phyloP scores from a whole-genome alignment of 208 protist genomes.

The Leishmania mexicana region DNA sequence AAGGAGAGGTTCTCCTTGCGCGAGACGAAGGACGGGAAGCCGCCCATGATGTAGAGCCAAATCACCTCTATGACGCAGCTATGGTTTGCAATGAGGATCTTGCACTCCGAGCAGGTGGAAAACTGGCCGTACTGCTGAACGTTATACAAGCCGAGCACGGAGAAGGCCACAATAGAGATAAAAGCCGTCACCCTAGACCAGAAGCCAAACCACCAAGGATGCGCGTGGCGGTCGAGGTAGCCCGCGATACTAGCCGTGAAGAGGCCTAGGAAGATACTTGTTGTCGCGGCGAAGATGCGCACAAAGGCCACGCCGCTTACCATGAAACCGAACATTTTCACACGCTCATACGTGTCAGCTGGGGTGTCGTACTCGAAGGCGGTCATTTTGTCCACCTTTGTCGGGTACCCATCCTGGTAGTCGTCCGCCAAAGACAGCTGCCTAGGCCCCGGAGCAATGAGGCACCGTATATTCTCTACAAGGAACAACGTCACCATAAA shows the following conservation, averaged over 20 bases:
- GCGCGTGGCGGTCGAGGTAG: conserved; percentile 38
- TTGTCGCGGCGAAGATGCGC: conserved; percentile 34
- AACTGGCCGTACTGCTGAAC: conserved; percentile 64
- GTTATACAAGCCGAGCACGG: conserved; percentile 62
- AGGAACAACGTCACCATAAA: conserved; percentile 31
- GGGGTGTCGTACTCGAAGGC: conserved; percentile 83
- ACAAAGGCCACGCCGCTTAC: conserved; percentile 69
- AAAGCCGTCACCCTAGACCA: conserved; percentile 39
- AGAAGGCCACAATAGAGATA: conserved; percentile 32
- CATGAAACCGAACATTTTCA: conserved; percentile 73
- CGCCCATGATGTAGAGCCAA: conserved; percentile 52
- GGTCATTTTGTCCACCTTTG: conserved; percentile 50
- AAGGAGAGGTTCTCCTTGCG: conserved; percentile 72
- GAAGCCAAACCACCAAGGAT: conserved; percentile 59
- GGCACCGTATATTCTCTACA: conserved; percentile 45
- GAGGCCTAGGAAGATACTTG: conserved; percentile 44
- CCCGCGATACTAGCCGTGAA: conserved; percentile 35
- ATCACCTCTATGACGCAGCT: conserved; percentile 82
- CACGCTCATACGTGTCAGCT: conserved; percentile 62
- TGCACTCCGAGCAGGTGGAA: conserved; percentile 53
- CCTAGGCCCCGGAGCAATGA: conserved; percentile 39
- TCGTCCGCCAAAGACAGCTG: conserved; percentile 58
- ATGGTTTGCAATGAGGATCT: conserved; percentile 82
- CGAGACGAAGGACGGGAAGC: conserved; percentile 84
- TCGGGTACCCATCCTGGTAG: conserved; percentile 62